Evolutionary conservation across 2,329 filamentous ascomycete species (phyloP), one percentile per base, ranked within the genome.

Genomic region (Alternaria solani): DNA sequence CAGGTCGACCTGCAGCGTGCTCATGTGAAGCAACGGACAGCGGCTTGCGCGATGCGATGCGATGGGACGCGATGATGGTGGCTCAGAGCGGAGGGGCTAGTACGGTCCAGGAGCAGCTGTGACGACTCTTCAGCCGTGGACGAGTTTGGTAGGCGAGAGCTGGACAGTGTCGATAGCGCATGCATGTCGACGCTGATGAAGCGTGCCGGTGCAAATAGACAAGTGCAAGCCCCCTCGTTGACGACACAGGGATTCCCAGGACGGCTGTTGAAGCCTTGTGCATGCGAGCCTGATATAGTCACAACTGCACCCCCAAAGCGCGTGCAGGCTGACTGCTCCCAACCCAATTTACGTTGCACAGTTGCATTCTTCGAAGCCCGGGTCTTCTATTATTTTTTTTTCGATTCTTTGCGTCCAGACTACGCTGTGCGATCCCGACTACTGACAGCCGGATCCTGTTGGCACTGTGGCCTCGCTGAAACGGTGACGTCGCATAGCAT

Each of bases 21-120:
- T 51, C 53, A 56, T 70, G 59, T 62, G 59, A 47, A 55, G 59
- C 59, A 53, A 39, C 39, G 20, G 39, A 42, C 39, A 42, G 39
- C 59, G 59, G 59, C 59, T 62, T 59, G 67, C 67, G 70, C 70
- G 68, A 72, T 71, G 64, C 64, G 62, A 65, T 54, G 51, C 49
- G 51, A 53, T 64, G 64, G 67, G 39, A 41, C 39, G 7, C 39
- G 39, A 25, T 25, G 39, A 42, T 12, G 12, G 39, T 42, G 39
- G 69, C 67, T 68, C 62, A 67, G 63, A 62, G 53, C 51, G 48
- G 41, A 23, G 20, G 49, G 32, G 18, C 42, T 47, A 54, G 51
- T n/a, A 14, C 26, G 38, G 18, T 55, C 30, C 47, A 57, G 36
- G 55, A 34, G 42, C 52, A 42, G 57, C 41, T 47, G 57, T 55